Evolutionary conservation across 2,329 filamentous ascomycete genomes (phyloP).

Genomic region (Stagonosporopsis tanaceti): DNA sequence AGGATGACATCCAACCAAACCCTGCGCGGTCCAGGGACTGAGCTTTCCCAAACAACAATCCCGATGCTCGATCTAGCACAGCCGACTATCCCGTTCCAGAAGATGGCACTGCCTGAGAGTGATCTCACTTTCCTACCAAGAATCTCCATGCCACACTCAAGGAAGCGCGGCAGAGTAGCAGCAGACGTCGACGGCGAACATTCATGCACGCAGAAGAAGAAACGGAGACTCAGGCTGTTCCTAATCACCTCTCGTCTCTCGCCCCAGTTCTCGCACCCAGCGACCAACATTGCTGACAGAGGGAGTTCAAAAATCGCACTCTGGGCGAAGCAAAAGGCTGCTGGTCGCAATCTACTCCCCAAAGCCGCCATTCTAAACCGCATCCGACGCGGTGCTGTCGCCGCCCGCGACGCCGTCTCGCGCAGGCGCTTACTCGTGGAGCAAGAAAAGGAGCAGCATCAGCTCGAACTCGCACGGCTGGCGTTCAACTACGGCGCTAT

Average conservation of each 20-base stretch:
- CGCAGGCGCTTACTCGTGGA: slow-evolving; percentile 33
- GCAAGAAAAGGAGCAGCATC: slow-evolving; percentile 42
- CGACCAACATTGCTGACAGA: slow-evolving; percentile 73
- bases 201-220: slow-evolving; percentile 66
- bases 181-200: slow-evolving; percentile 66
- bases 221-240: slow-evolving; percentile 67
- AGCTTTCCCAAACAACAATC: slow-evolving; percentile 10
- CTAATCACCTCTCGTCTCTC: slow-evolving; percentile 76
- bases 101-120: slow-evolving; percentile 36
- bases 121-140: slow-evolving; percentile 48
- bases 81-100: slow-evolving; percentile 45
- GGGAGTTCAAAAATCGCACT: slow-evolving; percentile 60
- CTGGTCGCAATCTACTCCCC: slow-evolving; percentile 63
- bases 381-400: slow-evolving; percentile 55
- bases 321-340: slow-evolving; percentile 57
- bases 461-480: slow-evolving; percentile 43
- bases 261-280: slow-evolving; percentile 72
- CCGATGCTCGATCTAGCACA: slow-evolving; percentile 20
- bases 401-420: slow-evolving; percentile 29
- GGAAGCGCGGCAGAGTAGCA: slow-evolving; percentile 61
- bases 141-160: slow-evolving; percentile 27
- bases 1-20: slow-evolving; percentile 30
- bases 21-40: not conserved
- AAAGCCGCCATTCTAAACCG: slow-evolving; percentile 73
- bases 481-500: slow-evolving; percentile 43